Base-by-base conservation (phyloP, 2,329 filamentous ascomycete genomes). In the Torrubiella hemipterigena region DNA sequence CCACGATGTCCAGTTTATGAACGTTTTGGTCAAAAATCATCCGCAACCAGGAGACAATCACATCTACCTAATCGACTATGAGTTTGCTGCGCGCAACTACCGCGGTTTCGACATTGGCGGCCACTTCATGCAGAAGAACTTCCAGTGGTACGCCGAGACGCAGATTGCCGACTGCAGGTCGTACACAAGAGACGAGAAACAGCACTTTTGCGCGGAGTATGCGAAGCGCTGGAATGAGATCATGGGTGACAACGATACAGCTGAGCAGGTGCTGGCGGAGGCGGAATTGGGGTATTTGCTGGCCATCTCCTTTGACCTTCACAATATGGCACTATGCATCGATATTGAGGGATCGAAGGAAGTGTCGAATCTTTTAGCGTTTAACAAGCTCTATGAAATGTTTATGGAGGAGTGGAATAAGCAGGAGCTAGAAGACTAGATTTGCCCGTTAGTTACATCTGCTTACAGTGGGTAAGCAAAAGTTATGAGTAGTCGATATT, bases 1-100 rank as follows among this genome's bases (percentile, higher is more conserved):
- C 32, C 40, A 41, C 33, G 38, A 41, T 26, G 32, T 42, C 6
- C 38, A 42, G 21, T 42, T 35, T 22, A 41, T 41, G 40, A 41
- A 42, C 26, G 27, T 38, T 7, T 13, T 42, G 21, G 34, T 42
- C 27, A 37, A 29, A 17, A 37, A 35, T 21, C 17, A 17, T 12
- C 29, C 25, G 10, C 5, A 19, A 12, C 3, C 9, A 3, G n/a
- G 17, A 12, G 29, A 33, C 16, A 33, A 30, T 26, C 29, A 14
- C 7, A 21, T 39, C 19, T 23, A 26, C 10, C 40, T 41, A 14
- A 36, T 42, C 12, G 38, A 42, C 29, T 38, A 41, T 20, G 40
- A 41, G 25, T 39, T 41, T 15, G 38, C 36, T 12, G 31, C 41
- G 17, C 17, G 23, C 6, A 42, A 39, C 31, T 42, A 39, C 31